These are phyloP conservation scores for Eutrema heterophyllum DNA, from an alignment of 345 rosid species.

Conservation along the genomic window DNA sequence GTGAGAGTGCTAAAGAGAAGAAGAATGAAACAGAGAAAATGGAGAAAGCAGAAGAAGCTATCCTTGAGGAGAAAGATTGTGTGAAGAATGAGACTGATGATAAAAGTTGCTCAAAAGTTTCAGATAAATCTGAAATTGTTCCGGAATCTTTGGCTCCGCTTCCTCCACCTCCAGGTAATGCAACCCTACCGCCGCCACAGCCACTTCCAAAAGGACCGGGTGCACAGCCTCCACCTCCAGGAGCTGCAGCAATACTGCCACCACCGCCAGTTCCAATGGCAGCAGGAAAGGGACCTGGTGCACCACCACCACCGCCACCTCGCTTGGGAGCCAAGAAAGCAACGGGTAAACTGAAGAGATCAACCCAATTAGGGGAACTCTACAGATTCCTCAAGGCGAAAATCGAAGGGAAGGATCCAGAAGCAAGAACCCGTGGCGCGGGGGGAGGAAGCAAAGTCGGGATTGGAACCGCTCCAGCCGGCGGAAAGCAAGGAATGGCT, in stretches of 20 bases:
- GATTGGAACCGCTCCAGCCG: background rate
- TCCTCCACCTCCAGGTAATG: background rate
- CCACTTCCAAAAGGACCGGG: conserved; percentile 33
- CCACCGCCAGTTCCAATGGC: conserved; percentile 32
- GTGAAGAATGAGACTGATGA: background rate
- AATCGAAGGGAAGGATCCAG: conserved; percentile 56
- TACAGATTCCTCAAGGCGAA: conserved; percentile 60
- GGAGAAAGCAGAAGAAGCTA: conserved; percentile 9
- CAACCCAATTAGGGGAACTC: conserved; percentile 56
- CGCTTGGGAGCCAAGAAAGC: conserved; percentile 54
- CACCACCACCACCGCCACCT: conserved; percentile 59
- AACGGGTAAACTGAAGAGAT: conserved; percentile 67
- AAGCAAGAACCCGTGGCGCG: conserved; percentile 29
- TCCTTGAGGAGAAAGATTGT: background rate
- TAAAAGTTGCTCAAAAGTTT: conserved; percentile 1
- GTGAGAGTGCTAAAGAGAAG: conserved; percentile 28
- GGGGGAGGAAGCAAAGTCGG: conserved; percentile 26
- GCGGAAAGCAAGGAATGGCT: conserved; percentile 89
- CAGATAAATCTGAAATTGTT: background rate
- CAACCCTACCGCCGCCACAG: conserved; percentile 11
- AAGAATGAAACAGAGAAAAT: conserved; percentile 22
- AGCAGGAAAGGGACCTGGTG: conserved; percentile 33
- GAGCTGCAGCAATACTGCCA: background rate
- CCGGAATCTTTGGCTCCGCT: conserved; percentile 26
- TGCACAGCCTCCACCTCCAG: conserved; percentile 13